Evolutionary conservation across 1,284 basidiomycete genomes (phyloP).

Genomic region (Papiliotrema nemorosa): DNA sequence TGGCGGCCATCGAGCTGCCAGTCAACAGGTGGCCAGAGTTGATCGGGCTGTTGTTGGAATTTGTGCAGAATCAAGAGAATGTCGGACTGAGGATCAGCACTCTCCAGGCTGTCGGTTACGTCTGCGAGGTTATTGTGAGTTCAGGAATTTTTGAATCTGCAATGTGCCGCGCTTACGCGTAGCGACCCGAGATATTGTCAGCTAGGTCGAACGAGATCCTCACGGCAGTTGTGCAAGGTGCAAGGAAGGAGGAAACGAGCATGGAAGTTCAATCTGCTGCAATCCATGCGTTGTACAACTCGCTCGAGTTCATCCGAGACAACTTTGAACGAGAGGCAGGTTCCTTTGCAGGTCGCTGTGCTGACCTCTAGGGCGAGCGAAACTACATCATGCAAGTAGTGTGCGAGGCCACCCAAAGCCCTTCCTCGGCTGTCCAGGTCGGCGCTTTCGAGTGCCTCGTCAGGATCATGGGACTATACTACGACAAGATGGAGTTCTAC

Average conservation of each 20-base stretch:
- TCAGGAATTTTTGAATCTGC: background rate
- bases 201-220: constrained; percentile 94
- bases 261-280: constrained; percentile 92
- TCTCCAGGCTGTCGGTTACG: constrained; percentile 91
- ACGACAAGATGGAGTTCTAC: constrained; percentile 98
- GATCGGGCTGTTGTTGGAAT: constrained; percentile 80
- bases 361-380: constrained; percentile 72
- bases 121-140: constrained; percentile 92
- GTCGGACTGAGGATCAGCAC: constrained; percentile 80
- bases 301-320: constrained; percentile 93
- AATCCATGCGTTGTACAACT: constrained; percentile 89
- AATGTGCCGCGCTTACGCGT: too few relatives aligned
- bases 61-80: constrained; percentile 76
- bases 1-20: constrained; percentile 90
- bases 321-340: constrained; percentile 95
- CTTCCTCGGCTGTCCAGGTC: constrained; percentile 74
- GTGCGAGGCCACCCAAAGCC: constrained; percentile 94
- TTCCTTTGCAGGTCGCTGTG: constrained; percentile 1
- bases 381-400: constrained; percentile 99
- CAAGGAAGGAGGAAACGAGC: constrained; percentile 93
- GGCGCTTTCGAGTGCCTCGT: constrained; percentile 94
- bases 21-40: constrained; percentile 83
- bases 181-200: constrained; percentile 89
- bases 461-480: constrained; percentile 95
- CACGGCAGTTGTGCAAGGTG: constrained; percentile 97